Evolutionary conservation across 2,329 filamentous ascomycete species (phyloP), one percentile per base, ranked within the genome.

Genomic region (Colletotrichum limetticola): DNA sequence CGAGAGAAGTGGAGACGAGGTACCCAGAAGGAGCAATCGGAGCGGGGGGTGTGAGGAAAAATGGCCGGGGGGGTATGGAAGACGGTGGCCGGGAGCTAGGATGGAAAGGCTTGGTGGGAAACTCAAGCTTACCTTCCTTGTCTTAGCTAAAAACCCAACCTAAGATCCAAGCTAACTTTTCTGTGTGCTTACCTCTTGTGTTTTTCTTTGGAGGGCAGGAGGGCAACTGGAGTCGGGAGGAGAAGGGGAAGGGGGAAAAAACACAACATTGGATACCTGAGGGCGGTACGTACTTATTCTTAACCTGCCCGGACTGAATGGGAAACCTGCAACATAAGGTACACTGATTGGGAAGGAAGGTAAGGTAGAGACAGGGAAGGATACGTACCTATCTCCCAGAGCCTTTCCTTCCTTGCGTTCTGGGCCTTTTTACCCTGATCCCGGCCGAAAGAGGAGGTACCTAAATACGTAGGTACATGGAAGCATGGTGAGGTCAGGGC

Each of bases 71-170:
- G 58, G 42, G 52, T 58, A 42, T 49, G 63, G 49, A 56, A 11
- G 63, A 24, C 14, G 46, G 69, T 49, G 42, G 66, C 69, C 66
- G 69, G 53, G 69, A 72, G 59, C 65, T 69, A 71, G 68, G 64
- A 68, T 66, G 53, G 12, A 59, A 70, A 66, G 57, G 68, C 57
- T 62, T 60, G 57, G 57, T 61, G 49, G 58, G 22, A 68, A 58
- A 57, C 57, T 64, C 19, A 49, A 58, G 46, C 57, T 64, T 49
- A 49, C 42, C 16, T 49, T n/a, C 42, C 42, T n/a, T 49, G 42
- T 49, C 42, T 49, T 49, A 32, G 66, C 58, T 68, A 24, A 49
- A 28, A 71, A 62, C 49, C 63, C 58, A 63, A 28, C 57, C 66
- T 35, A 42, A 61, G 22, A 64, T 55, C 24, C 55, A 42, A 68